A percentile compares a stretch with the other conserved stretches of the same genome.
These are phyloP conservation scores for Geum urbanum DNA, from an alignment of 306 rosid species.

Conservation along the genomic window DNA sequence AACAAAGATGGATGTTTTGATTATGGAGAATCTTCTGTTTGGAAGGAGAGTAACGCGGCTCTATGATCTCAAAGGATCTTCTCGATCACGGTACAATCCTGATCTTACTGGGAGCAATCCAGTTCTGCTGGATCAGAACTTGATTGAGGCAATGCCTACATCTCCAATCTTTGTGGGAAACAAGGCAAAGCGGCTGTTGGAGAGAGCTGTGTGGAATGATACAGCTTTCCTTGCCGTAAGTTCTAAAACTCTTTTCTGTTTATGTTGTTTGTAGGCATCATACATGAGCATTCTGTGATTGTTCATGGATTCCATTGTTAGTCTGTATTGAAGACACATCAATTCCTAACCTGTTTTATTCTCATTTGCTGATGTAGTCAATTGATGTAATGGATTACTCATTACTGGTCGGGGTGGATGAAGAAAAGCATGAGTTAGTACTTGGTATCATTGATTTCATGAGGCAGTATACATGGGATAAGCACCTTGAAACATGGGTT, in stretches of 20 bases:
- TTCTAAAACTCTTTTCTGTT: constrained; percentile 22
- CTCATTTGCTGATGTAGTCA: constrained; percentile 49
- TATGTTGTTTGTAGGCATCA: background rate
- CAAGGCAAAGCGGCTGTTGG: constrained; percentile 82
- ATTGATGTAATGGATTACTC: constrained; percentile 97
- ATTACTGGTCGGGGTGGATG: constrained; percentile 86
- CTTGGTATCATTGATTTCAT: constrained; percentile 94
- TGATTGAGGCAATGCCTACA: constrained; percentile 99
- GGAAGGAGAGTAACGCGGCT: constrained; percentile 69
- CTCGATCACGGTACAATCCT: constrained; percentile 82
- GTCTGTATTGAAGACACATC: constrained; percentile 12
- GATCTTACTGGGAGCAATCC: constrained; percentile 77
- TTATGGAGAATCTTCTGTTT: constrained; percentile 95
- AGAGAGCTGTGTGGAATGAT: constrained; percentile 98
- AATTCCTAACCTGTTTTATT: background rate
- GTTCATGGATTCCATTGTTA: background rate
- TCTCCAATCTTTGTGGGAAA: constrained; percentile 90
- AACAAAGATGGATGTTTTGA: constrained; percentile 73
- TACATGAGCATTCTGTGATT: background rate
- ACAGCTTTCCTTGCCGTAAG: constrained; percentile 93
- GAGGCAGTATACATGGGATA: constrained; percentile 99
- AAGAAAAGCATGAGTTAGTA: constrained; percentile 85
- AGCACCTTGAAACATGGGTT: constrained; percentile 98
- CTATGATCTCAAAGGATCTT: constrained; percentile 94
- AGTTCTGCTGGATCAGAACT: constrained; percentile 87